Evolutionary conservation across 257 asterid species (phyloP).

Genomic region (Striga asiatica): DNA sequence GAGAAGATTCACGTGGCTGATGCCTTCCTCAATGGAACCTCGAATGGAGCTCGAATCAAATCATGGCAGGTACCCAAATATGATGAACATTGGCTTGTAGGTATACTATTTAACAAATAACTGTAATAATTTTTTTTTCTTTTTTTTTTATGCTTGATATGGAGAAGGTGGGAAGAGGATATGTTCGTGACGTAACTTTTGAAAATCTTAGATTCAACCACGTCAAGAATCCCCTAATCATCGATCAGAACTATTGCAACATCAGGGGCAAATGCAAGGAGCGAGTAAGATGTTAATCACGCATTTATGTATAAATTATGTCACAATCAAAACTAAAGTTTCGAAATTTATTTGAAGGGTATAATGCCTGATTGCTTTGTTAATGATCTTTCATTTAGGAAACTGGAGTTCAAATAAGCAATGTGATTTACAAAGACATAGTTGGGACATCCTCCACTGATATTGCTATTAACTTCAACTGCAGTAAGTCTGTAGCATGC

Average conservation of each 20-base stretch:
- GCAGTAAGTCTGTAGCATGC: conserved; percentile 47
- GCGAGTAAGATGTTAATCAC: conserved; percentile 31
- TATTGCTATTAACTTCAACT: conserved; percentile 44
- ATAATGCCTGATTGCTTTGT: too few relatives aligned
- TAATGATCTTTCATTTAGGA: conserved; percentile 25
- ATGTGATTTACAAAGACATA: conserved; percentile 24
- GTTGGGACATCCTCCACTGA: conserved; percentile 41
- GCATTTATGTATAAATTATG: too few relatives aligned
- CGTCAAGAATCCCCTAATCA: conserved; percentile 52
- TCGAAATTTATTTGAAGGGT: too few relatives aligned
- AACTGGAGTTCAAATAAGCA: conserved; percentile 52
- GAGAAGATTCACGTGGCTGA: conserved; percentile 36
- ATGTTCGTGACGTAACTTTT: conserved; percentile 31
- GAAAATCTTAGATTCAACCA: conserved; percentile 31
- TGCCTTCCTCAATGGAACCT: conserved; percentile 41
- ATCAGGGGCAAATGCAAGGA: conserved; percentile 26
- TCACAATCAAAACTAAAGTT: too few relatives aligned
- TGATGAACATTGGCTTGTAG: too few relatives aligned
- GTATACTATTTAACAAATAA: too few relatives aligned
- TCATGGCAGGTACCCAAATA: conserved; percentile 60
- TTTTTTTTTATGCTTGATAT: not conserved
- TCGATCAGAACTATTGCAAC: conserved; percentile 52
- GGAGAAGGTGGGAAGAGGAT: conserved; percentile 45
- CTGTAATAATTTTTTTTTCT: not conserved
- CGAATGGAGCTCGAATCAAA: conserved; percentile 88